Evolutionary conservation across 495 filamentous ascomycete species (phyloP), one percentile per base, ranked within the genome.

Genomic region (Xylona heveae): DNA sequence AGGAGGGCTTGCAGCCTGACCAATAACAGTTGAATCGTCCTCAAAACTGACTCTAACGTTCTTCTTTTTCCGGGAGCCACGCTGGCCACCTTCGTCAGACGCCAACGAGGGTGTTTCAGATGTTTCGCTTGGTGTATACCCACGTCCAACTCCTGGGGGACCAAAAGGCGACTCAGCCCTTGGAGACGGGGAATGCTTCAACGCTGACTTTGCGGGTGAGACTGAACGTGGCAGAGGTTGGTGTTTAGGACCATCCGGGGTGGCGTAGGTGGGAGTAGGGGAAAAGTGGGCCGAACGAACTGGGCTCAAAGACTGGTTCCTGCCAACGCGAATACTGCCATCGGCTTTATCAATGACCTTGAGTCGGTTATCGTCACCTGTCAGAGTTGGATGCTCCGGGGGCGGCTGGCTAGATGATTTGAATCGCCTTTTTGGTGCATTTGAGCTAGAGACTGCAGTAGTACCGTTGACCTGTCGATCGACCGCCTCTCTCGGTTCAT

Each of bases 11-110:
- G 64, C 66, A 5, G 69, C 66, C 19, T 68, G 57, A 14, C 64
- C 72, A 6, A 73, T 65, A 32, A 71, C 51, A 24, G 70, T 59
- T 1, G 68, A 57, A 22, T 67, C 64, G 15, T 90, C 81, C 39
- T 88, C 79, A 42, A 92, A 93, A 50, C 81, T 92, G 39, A 93
- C 83, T 31, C 80, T 68, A 5, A 64, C 71, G 17, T 58, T 54
- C 44, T 75, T 84, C 50, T 71, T 85, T 27, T 66, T 73, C 36
- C 48, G 50, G 12, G 14, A n/a, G 17, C 24, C 27, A 9, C 46
- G 46, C 4, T 52, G 35, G 17, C 58, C 49, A 4, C 58, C 55
- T 16, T 82, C 78, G 15, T 81, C 74, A 5, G 66, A 69, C 7
- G 51, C 51, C 6, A 59, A 50, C 3, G 68, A 73, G 3, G 60